Base-by-base conservation (phyloP, 179 eudicot species). In the Vitellaria paradoxa region DNA sequence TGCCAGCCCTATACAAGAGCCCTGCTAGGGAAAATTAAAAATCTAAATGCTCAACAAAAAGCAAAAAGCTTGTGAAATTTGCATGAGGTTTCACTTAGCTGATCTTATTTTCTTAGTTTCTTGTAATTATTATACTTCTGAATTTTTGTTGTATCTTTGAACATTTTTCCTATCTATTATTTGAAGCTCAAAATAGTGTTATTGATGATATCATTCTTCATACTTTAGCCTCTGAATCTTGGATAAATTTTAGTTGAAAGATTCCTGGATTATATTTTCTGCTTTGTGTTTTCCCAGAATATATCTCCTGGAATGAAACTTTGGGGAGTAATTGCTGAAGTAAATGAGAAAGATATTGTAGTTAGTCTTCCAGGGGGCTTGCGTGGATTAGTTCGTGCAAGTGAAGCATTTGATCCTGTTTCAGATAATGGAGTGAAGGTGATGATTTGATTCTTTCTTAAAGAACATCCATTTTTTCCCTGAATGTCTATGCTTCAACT, bases 311-410 rank as follows among this genome's bases (percentile, higher is more conserved):
- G 99, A 79, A 96, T 96, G 99, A 96, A 92, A 86, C 81, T 96
- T 18, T 96, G 88, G 97, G 99, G 99, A 85, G 94, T 91, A 75
- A 79, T 96, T 82, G 79, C 92, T 17, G 99, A 96, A 84, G 88
- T 94, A 42, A 92, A 94, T 82, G 89, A 89, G 80, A 96, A 91
- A 81, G 99, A 96, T 83, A 83, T 96, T 74, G 96, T 91, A 65
- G 86, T 96, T 65, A 88, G 91, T 86, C 98, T 96, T 81, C 98
- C 99, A 74, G 97, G 98, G 10, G 99, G 99, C 50, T 84, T 96
- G 62, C 96, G 98, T 64, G 99, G 99, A 76, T 82, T 96, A 81
- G 98, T 94, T 78, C 97, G 93, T 62, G 90, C 96, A 59, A 73
- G 70, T 82, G 99, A 96, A 74, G 94, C 99, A 15, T 83, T 88